Percentiles rank a stretch among this genome's conserved stretches.
phyloP scores from a whole-genome alignment of 2,329 filamentous ascomycete species.

The Aspergillus ruber region DNA sequence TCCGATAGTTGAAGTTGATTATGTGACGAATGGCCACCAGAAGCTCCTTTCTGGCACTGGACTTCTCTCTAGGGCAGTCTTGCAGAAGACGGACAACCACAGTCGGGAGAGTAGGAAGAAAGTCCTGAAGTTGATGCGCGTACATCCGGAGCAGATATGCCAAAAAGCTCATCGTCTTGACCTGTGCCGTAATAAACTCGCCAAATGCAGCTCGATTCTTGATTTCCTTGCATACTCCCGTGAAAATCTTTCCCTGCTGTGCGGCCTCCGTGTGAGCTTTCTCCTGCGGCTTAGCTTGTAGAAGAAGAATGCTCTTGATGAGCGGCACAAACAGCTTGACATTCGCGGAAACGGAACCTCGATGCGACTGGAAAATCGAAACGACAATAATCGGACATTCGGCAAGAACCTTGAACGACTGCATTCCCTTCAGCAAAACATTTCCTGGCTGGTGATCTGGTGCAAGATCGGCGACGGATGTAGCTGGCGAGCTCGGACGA shows the following conservation, averaged over 20 bases:
- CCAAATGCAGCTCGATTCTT: conserved; percentile 91
- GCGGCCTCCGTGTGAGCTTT: conserved; percentile 83
- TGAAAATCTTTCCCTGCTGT: conserved; percentile 74
- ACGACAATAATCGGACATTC: conserved; percentile 99
- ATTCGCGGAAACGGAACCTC: conserved; percentile 69
- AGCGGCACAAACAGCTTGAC: conserved; percentile 88
- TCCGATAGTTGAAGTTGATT: conserved; percentile 97
- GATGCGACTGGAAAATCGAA: conserved; percentile 92
- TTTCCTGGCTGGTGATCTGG: conserved; percentile 76
- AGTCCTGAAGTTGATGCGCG: conserved; percentile 78
- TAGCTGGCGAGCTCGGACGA: conserved; percentile 80
- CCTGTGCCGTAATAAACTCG: conserved; percentile 95
- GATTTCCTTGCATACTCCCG: conserved; percentile 86
- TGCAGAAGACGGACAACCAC: conserved; percentile 87
- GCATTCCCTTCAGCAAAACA: conserved; percentile 84
- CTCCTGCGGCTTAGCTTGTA: conserved; percentile 89
- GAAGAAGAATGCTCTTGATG: conserved; percentile 80
- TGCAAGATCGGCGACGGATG: conserved; percentile 71
- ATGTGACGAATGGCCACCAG: conserved; percentile 96
- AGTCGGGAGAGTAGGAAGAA: conserved; percentile 74
- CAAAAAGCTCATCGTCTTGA: conserved; percentile 98
- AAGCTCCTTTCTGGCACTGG: conserved; percentile 85
- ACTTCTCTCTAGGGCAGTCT: conserved; percentile 92
- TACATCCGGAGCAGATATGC: conserved; percentile 89
- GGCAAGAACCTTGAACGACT: conserved; percentile 96